These are phyloP conservation scores for Fusarium succisae DNA, from an alignment of 2,329 filamentous ascomycete species.

Conservation along the genomic window DNA sequence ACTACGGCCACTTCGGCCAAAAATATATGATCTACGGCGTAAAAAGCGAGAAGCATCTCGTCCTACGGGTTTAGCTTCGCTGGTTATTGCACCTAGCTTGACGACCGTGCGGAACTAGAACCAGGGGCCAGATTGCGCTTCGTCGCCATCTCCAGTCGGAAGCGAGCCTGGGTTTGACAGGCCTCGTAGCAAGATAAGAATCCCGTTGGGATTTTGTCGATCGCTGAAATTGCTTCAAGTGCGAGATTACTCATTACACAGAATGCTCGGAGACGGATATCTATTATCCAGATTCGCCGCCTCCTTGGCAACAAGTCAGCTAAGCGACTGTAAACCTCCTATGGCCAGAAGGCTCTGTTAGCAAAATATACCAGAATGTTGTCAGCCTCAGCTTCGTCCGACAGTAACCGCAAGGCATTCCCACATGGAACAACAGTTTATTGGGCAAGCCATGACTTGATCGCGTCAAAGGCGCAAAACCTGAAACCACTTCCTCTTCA, in stretches of 20 bases:
- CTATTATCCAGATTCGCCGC: neutral
- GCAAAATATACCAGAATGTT: neutral
- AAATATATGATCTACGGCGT: neutral
- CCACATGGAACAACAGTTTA: neutral
- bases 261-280: neutral
- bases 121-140: neutral
- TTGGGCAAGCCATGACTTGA: neutral
- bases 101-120: neutral
- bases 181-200: neutral
- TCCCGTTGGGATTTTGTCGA: neutral
- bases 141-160: neutral
- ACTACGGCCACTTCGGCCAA: neutral
- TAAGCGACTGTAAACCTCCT: neutral
- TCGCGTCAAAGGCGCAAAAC: neutral
- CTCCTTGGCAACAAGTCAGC: neutral
- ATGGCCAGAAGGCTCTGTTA: neutral
- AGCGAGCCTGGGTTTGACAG: neutral
- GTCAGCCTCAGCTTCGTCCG: neutral
- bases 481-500: neutral
- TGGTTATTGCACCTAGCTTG: neutral
- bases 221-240: neutral
- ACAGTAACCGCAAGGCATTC: neutral
- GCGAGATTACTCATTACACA: neutral
- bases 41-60: neutral
- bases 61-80: neutral